phyloP scores from a whole-genome alignment of 2,329 filamentous ascomycete species.

The Alternaria burnsii region DNA sequence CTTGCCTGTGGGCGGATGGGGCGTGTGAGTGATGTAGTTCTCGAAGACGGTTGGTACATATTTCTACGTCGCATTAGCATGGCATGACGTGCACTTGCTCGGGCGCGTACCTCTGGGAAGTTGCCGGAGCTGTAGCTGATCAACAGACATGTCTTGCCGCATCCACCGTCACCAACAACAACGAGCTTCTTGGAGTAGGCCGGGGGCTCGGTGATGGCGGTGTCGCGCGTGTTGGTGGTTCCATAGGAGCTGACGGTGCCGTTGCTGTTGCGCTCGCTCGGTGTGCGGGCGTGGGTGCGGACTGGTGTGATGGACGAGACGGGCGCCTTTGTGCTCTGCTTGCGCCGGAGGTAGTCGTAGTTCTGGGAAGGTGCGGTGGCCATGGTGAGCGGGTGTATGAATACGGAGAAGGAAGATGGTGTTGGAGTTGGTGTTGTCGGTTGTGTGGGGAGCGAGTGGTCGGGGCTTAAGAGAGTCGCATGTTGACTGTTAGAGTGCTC shows the following conservation, averaged over 20 bases:
- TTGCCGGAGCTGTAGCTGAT: conserved; percentile 99
- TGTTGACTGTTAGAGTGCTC: conserved; percentile 29
- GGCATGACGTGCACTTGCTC: not conserved
- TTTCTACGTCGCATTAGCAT: conserved; percentile 71
- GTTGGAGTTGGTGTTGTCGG: conserved; percentile 20
- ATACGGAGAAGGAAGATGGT: conserved; percentile 35
- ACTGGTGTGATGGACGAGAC: conserved; percentile 45
- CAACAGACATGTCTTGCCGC: conserved; percentile 96
- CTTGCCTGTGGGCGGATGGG: conserved; percentile 86
- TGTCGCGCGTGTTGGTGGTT: conserved; percentile 79
- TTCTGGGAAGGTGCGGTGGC: conserved; percentile 51
- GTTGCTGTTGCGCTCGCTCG: conserved; percentile 78
- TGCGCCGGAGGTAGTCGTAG: conserved; percentile 67
- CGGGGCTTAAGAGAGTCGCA: conserved; percentile 25
- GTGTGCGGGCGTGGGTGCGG: conserved; percentile 59
- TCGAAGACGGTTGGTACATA: conserved; percentile 99
- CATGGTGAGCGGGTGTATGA: conserved; percentile 37
- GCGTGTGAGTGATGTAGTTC: conserved; percentile 98
- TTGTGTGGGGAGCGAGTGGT: conserved; percentile 23
- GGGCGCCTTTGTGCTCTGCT: conserved; percentile 58
- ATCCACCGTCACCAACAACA: conserved; percentile 96
- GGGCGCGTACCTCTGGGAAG: conserved; percentile 83
- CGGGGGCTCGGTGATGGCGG: conserved; percentile 87
- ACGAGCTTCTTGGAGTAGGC: conserved; percentile 99
- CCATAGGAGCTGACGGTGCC: conserved; percentile 87